These are phyloP conservation scores for Aspergillus piperis DNA, from an alignment of 2,329 filamentous ascomycete genomes.

Conservation along the genomic window DNA sequence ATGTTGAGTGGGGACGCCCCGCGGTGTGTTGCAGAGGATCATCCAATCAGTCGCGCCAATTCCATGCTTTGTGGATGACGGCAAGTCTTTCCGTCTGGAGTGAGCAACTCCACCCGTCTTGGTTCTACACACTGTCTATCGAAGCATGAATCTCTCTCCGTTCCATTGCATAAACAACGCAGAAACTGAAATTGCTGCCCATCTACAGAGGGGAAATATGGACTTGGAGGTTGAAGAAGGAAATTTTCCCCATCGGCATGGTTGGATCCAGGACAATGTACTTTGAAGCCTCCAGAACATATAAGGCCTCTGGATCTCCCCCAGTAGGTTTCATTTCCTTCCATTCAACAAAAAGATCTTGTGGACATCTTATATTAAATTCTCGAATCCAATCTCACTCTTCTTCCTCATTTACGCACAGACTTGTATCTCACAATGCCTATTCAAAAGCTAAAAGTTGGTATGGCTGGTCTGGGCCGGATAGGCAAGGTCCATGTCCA, in stretches of 20 bases:
- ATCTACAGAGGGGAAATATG: neutral
- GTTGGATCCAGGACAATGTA: neutral
- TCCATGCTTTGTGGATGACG: neutral
- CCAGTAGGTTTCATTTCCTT: neutral
- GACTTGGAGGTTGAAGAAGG: neutral
- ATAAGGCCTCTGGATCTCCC: neutral
- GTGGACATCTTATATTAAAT: neutral
- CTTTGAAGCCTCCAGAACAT: neutral
- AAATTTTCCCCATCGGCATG: neutral
- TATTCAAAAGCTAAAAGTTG: conserved; percentile 43
- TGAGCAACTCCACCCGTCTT: neutral
- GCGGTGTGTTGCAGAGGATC: neutral
- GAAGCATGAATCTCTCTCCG: neutral
- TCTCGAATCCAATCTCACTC: neutral
- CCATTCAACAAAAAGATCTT: neutral
- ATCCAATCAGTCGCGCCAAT: neutral
- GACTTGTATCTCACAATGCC: conserved; percentile 16
- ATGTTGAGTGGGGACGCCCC: neutral
- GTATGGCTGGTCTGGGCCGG: conserved; percentile 50
- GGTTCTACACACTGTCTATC: neutral
- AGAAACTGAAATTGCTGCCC: neutral
- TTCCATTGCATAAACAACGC: neutral
- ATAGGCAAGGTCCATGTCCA: conserved; percentile 52
- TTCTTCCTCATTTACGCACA: neutral
- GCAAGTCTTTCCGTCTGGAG: neutral